phyloP scores from a whole-genome alignment of 2,329 filamentous ascomycete species.

The Phyllosticta ampelicida region DNA sequence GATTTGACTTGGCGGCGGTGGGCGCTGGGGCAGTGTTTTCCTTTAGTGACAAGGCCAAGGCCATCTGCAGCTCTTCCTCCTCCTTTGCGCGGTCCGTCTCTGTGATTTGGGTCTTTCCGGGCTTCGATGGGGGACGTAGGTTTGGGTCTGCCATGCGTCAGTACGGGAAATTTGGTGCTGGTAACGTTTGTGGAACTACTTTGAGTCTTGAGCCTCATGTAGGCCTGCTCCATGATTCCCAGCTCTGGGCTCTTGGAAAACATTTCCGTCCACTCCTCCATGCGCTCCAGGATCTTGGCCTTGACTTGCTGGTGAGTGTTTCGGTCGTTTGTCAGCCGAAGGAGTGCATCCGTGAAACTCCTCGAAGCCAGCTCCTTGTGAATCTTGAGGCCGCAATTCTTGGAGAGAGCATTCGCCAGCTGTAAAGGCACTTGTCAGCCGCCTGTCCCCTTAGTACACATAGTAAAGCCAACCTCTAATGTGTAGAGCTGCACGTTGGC shows the following conservation, averaged over 20 bases:
- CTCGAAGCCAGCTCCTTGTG: slow-evolving; percentile 84
- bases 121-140: slow-evolving; percentile 82
- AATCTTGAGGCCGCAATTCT: slow-evolving; percentile 79
- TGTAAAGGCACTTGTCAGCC: slow-evolving; percentile 25
- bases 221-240: slow-evolving; percentile 95
- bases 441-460: slow-evolving; percentile 14
- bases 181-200: slow-evolving; percentile 38
- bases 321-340: slow-evolving; percentile 82
- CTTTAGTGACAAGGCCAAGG: slow-evolving; percentile 75
- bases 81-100: slow-evolving; percentile 73
- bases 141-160: slow-evolving; percentile 59
- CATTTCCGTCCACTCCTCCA: slow-evolving; percentile 95
- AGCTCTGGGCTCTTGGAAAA: slow-evolving; percentile 81
- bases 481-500: slow-evolving; percentile 95
- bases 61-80: not conserved
- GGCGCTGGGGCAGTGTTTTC: slow-evolving; percentile 51
- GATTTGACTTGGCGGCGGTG: slow-evolving; percentile 31
- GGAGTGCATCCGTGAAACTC: slow-evolving; percentile 85
- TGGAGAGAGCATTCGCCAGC: slow-evolving; percentile 82
- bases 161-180: not conserved
- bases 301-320: slow-evolving; percentile 97
- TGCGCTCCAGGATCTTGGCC: slow-evolving; percentile 89
- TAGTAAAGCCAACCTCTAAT: slow-evolving; percentile 52
- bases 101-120: slow-evolving; percentile 84
- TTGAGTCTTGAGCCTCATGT: slow-evolving; percentile 68